phyloP scores from a whole-genome alignment of 2,329 filamentous ascomycete species.

The Pyrenochaeta sp. region DNA sequence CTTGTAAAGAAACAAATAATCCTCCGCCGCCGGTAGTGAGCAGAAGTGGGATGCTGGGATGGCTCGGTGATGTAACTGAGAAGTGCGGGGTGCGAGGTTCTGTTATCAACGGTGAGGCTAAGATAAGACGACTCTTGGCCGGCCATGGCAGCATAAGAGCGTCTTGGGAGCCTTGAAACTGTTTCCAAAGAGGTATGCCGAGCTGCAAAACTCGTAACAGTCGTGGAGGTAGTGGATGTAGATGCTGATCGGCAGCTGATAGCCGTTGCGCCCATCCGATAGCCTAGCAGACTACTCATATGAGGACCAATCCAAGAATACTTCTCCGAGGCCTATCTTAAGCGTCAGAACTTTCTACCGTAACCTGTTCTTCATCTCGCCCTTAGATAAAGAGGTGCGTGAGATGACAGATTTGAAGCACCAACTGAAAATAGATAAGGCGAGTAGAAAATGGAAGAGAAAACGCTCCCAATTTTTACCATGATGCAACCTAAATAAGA shows the following conservation, averaged over 20 bases:
- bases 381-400: too few species aligned
- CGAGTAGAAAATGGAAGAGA: too few species aligned
- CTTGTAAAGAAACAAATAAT: not conserved
- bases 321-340: too few species aligned
- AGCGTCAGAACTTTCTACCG: too few species aligned
- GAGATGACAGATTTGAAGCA: too few species aligned
- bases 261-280: too few species aligned
- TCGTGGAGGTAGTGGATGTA: constrained; percentile 4
- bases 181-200: not conserved
- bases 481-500: too few species aligned
- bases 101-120: not conserved
- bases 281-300: too few species aligned
- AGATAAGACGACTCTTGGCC: constrained; percentile 2
- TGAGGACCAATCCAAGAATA: too few species aligned
- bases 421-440: too few species aligned
- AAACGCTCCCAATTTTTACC: too few species aligned
- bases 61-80: not conserved
- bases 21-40: not conserved
- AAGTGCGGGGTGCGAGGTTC: not conserved
- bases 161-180: not conserved
- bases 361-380: too few species aligned
- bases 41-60: constrained; percentile 1
- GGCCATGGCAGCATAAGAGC: not conserved
- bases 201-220: not conserved
- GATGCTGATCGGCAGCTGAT: not conserved